Evolutionary conservation across 768 basidiomycete species (phyloP), one percentile per base, ranked within the genome.

Genomic region (Naganishia onofrii): DNA sequence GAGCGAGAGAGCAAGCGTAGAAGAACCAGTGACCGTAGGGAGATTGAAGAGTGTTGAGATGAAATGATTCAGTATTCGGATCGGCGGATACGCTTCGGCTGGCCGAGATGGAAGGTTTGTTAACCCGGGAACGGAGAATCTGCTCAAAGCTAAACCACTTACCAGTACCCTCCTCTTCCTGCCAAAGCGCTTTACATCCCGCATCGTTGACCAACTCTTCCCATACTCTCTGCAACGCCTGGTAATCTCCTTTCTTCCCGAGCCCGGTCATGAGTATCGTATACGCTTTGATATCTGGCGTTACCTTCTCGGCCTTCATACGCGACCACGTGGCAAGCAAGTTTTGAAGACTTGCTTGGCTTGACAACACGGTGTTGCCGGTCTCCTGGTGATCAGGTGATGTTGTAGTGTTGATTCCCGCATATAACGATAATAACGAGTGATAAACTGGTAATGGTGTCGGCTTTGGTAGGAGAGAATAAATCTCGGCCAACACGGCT

Each of bases 261-360:
- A 83, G 0, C 82, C 84, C n/a, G 63, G 84, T 83, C 56, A 93
- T 85, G 51, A 92, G 81, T 28, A 90, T 87, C 46, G 89, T 86
- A 78, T 91, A 91, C 15, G 87, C 83, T 65, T 87, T 79, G 9
- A 85, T 77, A 71, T 89, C 87, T 7, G 90, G 90, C 68, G 83
- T 75, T 46, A 88, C 80, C 1, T 85, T 84, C 69, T 84, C 80
- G n/a, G 83, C 76, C 32, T 80, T 73, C 88, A 94, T 90, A 68
- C 84, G 76, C 42, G 84, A 78, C 90, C 91, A 93, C 0, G 85
- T 84, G 10, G 81, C 81, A 55, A 87, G 79, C 13, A 89, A 87
- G 65, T 87, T 84, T 2, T 84, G 82, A 19, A 84, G 79, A 26
- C 65, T 65, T 32, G 38, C 48, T 12, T 67, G 44, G 63, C 57